Evolutionary conservation across 495 filamentous ascomycete species (phyloP).

Genomic region (Aspergillus ostianus): DNA sequence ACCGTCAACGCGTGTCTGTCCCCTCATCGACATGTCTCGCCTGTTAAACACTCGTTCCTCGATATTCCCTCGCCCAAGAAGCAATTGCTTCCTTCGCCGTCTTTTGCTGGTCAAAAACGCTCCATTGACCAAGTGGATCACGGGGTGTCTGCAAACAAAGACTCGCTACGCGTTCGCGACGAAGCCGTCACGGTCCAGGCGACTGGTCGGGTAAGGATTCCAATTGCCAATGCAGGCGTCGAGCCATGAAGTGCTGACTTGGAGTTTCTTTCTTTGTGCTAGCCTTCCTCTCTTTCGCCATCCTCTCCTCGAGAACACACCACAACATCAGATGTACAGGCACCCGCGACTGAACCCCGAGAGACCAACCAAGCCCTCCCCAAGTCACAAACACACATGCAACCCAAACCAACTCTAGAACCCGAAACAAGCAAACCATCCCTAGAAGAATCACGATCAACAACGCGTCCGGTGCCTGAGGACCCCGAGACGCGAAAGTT

Average conservation of each 20-base stretch:
- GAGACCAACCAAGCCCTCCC: conserved; percentile 1
- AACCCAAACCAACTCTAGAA: conserved; percentile 6
- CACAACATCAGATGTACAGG: conserved; percentile 3
- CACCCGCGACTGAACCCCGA: conserved; percentile 22
- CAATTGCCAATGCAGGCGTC: conserved; percentile 1
- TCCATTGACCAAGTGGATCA: conserved; percentile 41
- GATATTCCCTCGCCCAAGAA: conserved; percentile 25
- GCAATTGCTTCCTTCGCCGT: conserved; percentile 40
- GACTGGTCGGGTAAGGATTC: conserved; percentile 24
- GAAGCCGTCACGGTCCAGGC: conserved; percentile 10
- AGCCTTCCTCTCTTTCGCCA: neutral
- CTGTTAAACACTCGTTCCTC: conserved; percentile 34
- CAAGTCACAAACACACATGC: neutral
- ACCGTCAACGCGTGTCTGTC: conserved; percentile 48
- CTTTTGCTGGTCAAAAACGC: conserved; percentile 44
- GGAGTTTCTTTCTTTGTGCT: neutral
- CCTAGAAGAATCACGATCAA: neutral
- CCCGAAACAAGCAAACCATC: conserved; percentile 23
- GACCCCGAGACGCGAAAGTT: conserved; percentile 40
- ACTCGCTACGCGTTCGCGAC: conserved; percentile 6
- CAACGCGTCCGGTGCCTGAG: conserved; percentile 26
- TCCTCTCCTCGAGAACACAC: neutral
- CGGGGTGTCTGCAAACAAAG: conserved; percentile 20
- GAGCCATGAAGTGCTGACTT: neutral
- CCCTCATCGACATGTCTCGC: conserved; percentile 33